Evolutionary conservation across 202 grass and related monocot species (phyloP).

Genomic region (Hordeum pubiflorum): DNA sequence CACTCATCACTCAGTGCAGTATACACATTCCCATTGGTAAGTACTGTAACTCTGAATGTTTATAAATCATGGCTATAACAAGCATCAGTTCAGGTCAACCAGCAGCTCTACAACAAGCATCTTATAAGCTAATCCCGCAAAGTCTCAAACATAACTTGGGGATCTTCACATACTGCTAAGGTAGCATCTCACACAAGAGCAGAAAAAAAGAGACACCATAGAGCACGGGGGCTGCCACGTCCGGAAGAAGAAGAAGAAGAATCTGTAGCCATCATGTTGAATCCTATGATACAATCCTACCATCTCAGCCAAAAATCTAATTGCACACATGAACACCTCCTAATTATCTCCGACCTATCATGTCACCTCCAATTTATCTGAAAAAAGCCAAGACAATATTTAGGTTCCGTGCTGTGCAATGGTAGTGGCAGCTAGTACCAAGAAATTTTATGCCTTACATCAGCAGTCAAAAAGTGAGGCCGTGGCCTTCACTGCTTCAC

Average conservation of each 20-base stretch:
- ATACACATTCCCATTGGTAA: constrained; percentile 22
- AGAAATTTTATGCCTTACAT: constrained; percentile 39
- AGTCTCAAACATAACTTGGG: constrained; percentile 31
- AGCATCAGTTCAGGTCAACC: constrained; percentile 14
- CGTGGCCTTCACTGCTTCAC: constrained; percentile 22
- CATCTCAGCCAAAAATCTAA: constrained; percentile 42
- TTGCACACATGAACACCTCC: constrained; percentile 25
- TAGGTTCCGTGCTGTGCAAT: not conserved
- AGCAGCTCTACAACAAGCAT: constrained; percentile 48
- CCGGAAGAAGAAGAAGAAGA: constrained; percentile 23
- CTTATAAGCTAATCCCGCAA: constrained; percentile 30
- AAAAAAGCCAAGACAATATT: constrained; percentile 7
- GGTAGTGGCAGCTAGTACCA: not conserved
- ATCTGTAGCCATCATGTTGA: constrained; percentile 41
- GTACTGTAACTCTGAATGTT: not conserved
- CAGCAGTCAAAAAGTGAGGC: constrained; percentile 43
- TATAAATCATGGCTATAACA: constrained; percentile 23
- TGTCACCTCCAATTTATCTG: constrained; percentile 45
- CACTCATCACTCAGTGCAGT: not conserved
- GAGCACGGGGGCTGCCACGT: not conserved
- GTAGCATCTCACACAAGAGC: constrained; percentile 18
- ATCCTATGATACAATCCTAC: constrained; percentile 54
- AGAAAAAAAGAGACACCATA: not conserved
- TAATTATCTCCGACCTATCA: constrained; percentile 26
- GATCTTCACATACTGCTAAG: constrained; percentile 14